These are phyloP conservation scores for Passiflora organensis DNA, from an alignment of 345 rosid genomes.

Conservation along the genomic window DNA sequence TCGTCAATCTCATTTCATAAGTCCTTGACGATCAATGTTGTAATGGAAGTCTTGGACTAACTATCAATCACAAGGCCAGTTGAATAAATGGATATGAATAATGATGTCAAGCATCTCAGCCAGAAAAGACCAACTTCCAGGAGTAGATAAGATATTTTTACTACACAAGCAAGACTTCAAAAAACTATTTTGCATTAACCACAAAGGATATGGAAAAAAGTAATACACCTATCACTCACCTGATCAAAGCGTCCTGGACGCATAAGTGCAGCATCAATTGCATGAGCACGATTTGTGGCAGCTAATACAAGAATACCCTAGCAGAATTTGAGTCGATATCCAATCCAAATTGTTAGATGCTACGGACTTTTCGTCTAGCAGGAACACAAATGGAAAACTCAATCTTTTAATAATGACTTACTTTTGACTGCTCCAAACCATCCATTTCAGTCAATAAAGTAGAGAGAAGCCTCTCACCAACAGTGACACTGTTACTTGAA, in stretches of 20 bases:
- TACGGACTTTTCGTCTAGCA: not conserved
- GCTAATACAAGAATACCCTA: conserved; percentile 91
- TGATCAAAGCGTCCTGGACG: conserved; percentile 94
- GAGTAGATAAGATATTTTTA: too few species aligned
- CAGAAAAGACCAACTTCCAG: too few species aligned
- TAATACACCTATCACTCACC: conserved; percentile 32
- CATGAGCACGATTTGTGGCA: conserved; percentile 86
- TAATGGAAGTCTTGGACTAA: too few species aligned
- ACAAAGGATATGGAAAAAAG: not conserved
- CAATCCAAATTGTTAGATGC: not conserved
- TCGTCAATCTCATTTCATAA: too few species aligned
- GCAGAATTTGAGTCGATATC: conserved; percentile 9
- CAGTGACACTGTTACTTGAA: conserved; percentile 53
- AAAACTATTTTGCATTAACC: too few species aligned
- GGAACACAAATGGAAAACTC: not conserved
- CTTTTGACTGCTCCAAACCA: conserved; percentile 86
- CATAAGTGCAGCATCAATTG: conserved; percentile 93
- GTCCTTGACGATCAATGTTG: too few species aligned
- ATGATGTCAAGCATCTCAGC: too few species aligned
- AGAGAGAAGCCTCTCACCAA: conserved; percentile 93
- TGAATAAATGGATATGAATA: too few species aligned
- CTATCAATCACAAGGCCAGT: too few species aligned
- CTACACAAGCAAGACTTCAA: too few species aligned
- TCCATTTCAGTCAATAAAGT: conserved; percentile 96
- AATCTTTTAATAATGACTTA: conserved; percentile 20